Evolutionary conservation across 208 protist species (phyloP).

Genomic region (Leptomonas seymouri): DNA sequence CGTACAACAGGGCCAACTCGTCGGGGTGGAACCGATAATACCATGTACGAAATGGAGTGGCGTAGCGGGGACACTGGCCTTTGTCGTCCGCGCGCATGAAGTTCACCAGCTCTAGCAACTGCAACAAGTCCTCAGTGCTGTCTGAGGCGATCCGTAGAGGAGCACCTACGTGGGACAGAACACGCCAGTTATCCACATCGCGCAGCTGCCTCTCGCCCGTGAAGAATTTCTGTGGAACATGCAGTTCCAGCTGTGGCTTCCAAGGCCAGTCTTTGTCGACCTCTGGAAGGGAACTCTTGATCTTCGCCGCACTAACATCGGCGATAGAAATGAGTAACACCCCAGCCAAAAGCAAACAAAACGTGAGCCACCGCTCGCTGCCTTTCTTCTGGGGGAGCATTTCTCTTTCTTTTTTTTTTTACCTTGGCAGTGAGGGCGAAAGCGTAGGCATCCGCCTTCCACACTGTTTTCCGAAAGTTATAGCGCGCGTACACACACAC

Average conservation of each 20-base stretch:
- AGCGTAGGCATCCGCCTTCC: no score
- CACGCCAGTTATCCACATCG: slow-evolving; percentile 25
- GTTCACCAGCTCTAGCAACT: slow-evolving; percentile 19
- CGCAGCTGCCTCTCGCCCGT: slow-evolving; percentile 12
- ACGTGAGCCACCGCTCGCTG: not conserved
- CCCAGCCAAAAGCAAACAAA: not conserved
- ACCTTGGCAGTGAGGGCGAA: no score
- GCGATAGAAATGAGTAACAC: not conserved
- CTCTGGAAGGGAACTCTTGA: not conserved
- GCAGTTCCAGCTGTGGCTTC: slow-evolving; percentile 25
- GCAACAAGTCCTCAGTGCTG: slow-evolving; percentile 20
- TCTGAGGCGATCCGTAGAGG: slow-evolving; percentile 22
- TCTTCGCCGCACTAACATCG: not conserved
- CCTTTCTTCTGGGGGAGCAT: not conserved
- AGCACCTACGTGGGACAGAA: slow-evolving; percentile 36
- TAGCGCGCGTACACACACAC: not conserved
- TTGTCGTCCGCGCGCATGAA: slow-evolving; percentile 19
- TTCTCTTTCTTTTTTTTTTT: no score
- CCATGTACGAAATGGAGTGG: slow-evolving; percentile 9
- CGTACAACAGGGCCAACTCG: slow-evolving; percentile 36
- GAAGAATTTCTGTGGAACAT: slow-evolving; percentile 2
- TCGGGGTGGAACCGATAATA: slow-evolving; percentile 36
- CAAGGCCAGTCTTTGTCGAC: slow-evolving; percentile 15
- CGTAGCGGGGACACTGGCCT: slow-evolving; percentile 29
- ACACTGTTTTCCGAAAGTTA: no score